phyloP scores from a whole-genome alignment of 2,329 filamentous ascomycete genomes.

The Arthrobotrys sphaeroides region DNA sequence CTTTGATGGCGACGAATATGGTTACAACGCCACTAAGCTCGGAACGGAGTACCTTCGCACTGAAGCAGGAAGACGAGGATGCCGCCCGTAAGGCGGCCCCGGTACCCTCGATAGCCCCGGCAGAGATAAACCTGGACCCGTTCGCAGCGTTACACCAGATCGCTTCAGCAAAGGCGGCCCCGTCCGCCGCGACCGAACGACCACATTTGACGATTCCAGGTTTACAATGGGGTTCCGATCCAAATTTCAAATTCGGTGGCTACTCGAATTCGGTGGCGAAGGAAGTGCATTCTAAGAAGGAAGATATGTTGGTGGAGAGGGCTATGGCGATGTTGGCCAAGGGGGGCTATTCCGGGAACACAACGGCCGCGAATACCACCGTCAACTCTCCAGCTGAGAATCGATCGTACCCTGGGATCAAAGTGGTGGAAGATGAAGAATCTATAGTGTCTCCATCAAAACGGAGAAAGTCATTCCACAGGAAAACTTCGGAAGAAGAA shows the following conservation, averaged over 20 bases:
- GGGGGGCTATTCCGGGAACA: conserved; percentile 46
- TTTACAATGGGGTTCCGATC: conserved; percentile 57
- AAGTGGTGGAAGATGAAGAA: conserved; percentile 24
- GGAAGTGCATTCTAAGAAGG: conserved; percentile 37
- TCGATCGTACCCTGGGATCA: conserved; percentile 49
- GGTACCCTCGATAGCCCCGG: conserved; percentile 36
- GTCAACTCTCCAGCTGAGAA: conserved; percentile 57
- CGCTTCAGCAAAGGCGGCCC: conserved; percentile 16
- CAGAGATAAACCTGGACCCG: conserved; percentile 45
- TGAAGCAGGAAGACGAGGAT: conserved; percentile 43
- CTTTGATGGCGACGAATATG: conserved; percentile 38
- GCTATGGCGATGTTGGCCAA: conserved; percentile 55
- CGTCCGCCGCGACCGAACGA: neutral
- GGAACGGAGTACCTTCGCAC: conserved; percentile 43
- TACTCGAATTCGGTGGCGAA: conserved; percentile 42
- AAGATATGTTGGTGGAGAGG: conserved; percentile 52
- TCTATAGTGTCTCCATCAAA: conserved; percentile 49
- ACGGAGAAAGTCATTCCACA: conserved; percentile 50
- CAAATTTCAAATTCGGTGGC: conserved; percentile 57
- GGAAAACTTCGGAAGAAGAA: conserved; percentile 54
- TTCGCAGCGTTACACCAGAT: conserved; percentile 45
- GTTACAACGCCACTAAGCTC: conserved; percentile 47
- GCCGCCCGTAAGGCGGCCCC: conserved; percentile 6
- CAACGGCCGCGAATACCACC: conserved; percentile 56
- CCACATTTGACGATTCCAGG: conserved; percentile 38